Percentiles rank a stretch among this genome's conserved stretches.
These are phyloP conservation scores for Podospora didyma DNA, from an alignment of 495 filamentous ascomycete genomes.

Conservation along the genomic window DNA sequence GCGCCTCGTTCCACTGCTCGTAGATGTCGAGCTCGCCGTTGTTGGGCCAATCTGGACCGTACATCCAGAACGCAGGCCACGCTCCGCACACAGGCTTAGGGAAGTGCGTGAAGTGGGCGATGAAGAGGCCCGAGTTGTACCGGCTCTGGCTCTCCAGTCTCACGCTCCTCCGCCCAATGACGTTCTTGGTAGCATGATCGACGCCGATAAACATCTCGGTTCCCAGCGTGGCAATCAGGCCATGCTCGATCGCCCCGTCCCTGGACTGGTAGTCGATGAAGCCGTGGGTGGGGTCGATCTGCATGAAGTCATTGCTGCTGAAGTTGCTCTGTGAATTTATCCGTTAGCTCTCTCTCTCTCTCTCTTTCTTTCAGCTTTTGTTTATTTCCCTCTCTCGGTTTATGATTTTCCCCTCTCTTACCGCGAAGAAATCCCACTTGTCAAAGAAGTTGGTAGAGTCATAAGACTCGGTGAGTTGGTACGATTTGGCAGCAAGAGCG, in stretches of 20 bases:
- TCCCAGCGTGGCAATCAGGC: constrained; percentile 49
- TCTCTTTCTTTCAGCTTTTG: no score
- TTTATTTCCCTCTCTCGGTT: no score
- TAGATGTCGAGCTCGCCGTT: constrained; percentile 88
- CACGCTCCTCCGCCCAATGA: constrained; percentile 58
- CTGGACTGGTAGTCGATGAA: constrained; percentile 60
- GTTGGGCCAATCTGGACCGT: constrained; percentile 69
- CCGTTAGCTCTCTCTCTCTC: no score
- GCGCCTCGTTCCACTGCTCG: constrained; percentile 69
- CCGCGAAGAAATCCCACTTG: constrained; percentile 46
- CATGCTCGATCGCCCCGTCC: constrained; percentile 44
- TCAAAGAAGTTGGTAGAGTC: constrained; percentile 49
- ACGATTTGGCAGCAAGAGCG: constrained; percentile 25
- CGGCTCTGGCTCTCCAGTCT: constrained; percentile 62
- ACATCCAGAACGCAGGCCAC: constrained; percentile 65
- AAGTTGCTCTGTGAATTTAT: neutral
- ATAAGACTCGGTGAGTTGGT: constrained; percentile 43
- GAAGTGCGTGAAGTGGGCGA: constrained; percentile 70
- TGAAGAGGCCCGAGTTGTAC: constrained; percentile 65
- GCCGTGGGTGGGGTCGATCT: constrained; percentile 59
- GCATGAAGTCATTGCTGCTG: constrained; percentile 16
- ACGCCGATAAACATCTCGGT: constrained; percentile 48
- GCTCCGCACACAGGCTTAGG: constrained; percentile 60
- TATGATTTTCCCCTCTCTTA: no score
- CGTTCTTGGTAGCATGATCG: constrained; percentile 28